phyloP scores from a whole-genome alignment of 108 stramenopile genomes.

The Schizochytrium sp. region DNA sequence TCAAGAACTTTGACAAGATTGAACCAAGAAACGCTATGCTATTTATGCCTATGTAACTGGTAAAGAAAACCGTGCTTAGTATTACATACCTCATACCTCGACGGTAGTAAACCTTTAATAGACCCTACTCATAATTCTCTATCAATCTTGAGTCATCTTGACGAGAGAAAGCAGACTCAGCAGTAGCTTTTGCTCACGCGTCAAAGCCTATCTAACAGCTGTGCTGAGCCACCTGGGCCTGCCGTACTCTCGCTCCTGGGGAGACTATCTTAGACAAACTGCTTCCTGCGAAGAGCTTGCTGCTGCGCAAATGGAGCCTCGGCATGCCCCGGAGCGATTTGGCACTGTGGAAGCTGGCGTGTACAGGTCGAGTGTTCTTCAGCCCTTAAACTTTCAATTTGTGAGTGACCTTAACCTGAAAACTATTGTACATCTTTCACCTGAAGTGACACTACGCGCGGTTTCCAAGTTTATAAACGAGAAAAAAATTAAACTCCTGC shows the following conservation, averaged over 20 bases:
- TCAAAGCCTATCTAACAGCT: too few relatives aligned
- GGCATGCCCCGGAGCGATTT: slow-evolving; percentile 31
- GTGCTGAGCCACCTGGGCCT: too few relatives aligned
- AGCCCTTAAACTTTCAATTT: slow-evolving; percentile 51
- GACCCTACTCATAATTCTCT: too few relatives aligned
- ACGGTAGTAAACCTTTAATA: too few relatives aligned
- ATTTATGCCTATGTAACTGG: too few relatives aligned
- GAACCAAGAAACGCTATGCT: too few relatives aligned
- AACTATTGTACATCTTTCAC: slow-evolving; percentile 45
- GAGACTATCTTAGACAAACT: background rate
- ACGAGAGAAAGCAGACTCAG: too few relatives aligned
- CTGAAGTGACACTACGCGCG: slow-evolving; percentile 29
- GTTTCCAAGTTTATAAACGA: slow-evolving; percentile 32
- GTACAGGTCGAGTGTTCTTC: slow-evolving; percentile 53
- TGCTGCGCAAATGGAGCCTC: slow-evolving; percentile 37
- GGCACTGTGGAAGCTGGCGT: slow-evolving; percentile 43
- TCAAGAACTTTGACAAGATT: too few relatives aligned
- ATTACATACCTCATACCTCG: too few relatives aligned
- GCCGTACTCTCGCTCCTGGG: background rate
- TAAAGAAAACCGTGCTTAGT: too few relatives aligned
- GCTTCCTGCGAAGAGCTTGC: background rate
- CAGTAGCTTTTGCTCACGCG: too few relatives aligned
- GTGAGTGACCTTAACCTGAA: slow-evolving; percentile 28
- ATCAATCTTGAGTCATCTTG: too few relatives aligned
- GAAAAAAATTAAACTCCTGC: slow-evolving; percentile 42